Evolutionary conservation across 1,284 basidiomycete genomes (phyloP), one percentile per base, ranked within the genome.

Genomic region (Macrocystidia cucumis): DNA sequence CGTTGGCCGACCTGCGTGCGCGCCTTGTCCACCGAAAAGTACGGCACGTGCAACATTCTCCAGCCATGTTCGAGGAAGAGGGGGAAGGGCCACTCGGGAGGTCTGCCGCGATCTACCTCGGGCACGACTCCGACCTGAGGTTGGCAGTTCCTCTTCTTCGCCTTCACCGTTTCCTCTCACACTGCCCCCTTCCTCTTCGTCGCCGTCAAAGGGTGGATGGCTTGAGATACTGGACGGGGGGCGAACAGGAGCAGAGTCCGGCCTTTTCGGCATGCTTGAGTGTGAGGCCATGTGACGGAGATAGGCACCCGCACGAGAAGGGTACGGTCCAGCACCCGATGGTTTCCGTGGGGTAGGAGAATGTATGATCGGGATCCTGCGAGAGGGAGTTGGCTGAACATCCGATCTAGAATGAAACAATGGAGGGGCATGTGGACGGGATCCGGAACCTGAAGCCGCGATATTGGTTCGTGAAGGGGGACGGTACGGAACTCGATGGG

Each of bases 281-380:
- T 66, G 64, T 14, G 80, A 83, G 1, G 69, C 69, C 63, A 84
- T 81, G 47, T 82, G 80, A 13, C 80, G 69, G 9, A 85, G 65
- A 46, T 81, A 74, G 5, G 74, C 70, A 7, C 68, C 67, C 5
- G 80, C 78, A 19, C 68, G 66, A 11, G 73, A 74, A n/a, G 63
- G 60, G 20, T 45, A 51, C 4, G 58, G 60, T n/a, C 65, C 57
- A 35, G 44, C 51, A 5, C 59, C 33, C 12, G 39, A 34, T 11
- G 43, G 37, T 27, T 39, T 30, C 9, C 31, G 32, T 5, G 43
- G 42, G 17, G 37, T 32, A 27, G 21, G 34, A 19, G 43, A 39
- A 12, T 25, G 23, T 8, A 25, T 8, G 23, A 8, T 8, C 8
- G 23, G 12, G 12, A 8, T 8, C 23, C 12, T 8, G 23, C 8